These are phyloP conservation scores for Sporothrix phasma DNA, from an alignment of 2,329 filamentous ascomycete genomes.

Conservation along the genomic window DNA sequence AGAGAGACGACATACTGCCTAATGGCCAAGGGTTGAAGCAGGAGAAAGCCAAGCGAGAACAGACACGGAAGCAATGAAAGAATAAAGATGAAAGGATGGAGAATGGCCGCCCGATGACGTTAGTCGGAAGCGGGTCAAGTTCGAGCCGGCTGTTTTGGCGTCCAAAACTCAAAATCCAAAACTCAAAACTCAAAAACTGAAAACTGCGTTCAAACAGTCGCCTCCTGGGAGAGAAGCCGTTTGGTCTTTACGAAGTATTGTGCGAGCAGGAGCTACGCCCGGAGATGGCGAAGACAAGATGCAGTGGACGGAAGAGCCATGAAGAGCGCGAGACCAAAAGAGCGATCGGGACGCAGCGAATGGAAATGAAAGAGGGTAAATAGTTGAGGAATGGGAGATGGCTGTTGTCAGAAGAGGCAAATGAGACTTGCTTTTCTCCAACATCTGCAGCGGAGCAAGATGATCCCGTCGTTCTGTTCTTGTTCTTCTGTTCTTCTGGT, in stretches of 20 bases:
- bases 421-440: neutral
- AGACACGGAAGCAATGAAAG: neutral
- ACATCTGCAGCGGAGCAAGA: neutral
- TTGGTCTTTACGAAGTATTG: neutral
- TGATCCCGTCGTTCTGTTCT: neutral
- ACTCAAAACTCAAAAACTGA: too few relatives aligned
- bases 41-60: neutral
- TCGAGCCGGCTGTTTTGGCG: slow-evolving; percentile 5
- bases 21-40: too few relatives aligned
- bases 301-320: neutral
- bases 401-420: too few relatives aligned
- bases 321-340: neutral
- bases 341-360: too few relatives aligned
- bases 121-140: slow-evolving; percentile 1
- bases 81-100: too few relatives aligned
- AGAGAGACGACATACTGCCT: too few relatives aligned
- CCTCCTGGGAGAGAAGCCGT: neutral
- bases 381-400: neutral
- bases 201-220: neutral
- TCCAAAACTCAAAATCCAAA: too few relatives aligned
- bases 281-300: neutral
- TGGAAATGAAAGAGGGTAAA: neutral
- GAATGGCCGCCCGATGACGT: too few relatives aligned
- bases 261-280: neutral
- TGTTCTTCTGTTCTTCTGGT: too few relatives aligned